phyloP scores from a whole-genome alignment of 1,139 yeast genomes.

The Saccharomyces uvarum region DNA sequence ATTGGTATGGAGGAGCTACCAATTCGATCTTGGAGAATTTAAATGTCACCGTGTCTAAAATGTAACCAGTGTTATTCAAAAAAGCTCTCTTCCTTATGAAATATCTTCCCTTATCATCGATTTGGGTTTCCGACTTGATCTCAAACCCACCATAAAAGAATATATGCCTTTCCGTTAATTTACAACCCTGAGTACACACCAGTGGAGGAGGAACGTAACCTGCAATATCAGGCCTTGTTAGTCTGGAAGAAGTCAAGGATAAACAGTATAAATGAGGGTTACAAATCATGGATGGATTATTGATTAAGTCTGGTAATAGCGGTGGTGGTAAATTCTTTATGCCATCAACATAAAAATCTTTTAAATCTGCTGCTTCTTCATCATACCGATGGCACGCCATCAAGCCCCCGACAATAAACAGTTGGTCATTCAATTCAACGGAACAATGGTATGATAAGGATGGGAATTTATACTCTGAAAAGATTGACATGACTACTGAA shows the following conservation, averaged over 20 bases:
- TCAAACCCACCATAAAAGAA: slow-evolving; percentile 44
- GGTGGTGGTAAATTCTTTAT: slow-evolving; percentile 41
- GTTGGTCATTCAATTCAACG: slow-evolving; percentile 32
- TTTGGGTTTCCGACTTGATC: slow-evolving; percentile 30
- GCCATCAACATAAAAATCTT: slow-evolving; percentile 33
- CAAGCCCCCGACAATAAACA: slow-evolving; percentile 39
- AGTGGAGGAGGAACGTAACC: slow-evolving; percentile 39
- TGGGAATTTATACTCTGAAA: slow-evolving; percentile 35
- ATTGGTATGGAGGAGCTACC: slow-evolving; percentile 36
- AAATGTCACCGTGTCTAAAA: slow-evolving; percentile 36
- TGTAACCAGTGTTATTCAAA: slow-evolving; percentile 37
- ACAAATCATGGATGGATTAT: slow-evolving; percentile 35
- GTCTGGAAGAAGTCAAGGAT: slow-evolving; percentile 34
- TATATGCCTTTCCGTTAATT: slow-evolving; percentile 36
- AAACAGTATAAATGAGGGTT: slow-evolving; percentile 33
- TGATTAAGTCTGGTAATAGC: slow-evolving; percentile 33
- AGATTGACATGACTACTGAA: slow-evolving; percentile 31
- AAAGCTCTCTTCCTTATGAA: slow-evolving; percentile 32
- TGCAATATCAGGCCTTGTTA: slow-evolving; percentile 24
- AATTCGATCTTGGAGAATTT: slow-evolving; percentile 35
- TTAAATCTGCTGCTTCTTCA: slow-evolving; percentile 32
- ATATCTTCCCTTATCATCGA: slow-evolving; percentile 27
- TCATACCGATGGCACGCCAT: slow-evolving; percentile 31
- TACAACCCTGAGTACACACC: slow-evolving; percentile 34
- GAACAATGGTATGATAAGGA: slow-evolving; percentile 37